Evolutionary conservation across 768 basidiomycete species (phyloP).

Genomic region (Auricularia sp.): DNA sequence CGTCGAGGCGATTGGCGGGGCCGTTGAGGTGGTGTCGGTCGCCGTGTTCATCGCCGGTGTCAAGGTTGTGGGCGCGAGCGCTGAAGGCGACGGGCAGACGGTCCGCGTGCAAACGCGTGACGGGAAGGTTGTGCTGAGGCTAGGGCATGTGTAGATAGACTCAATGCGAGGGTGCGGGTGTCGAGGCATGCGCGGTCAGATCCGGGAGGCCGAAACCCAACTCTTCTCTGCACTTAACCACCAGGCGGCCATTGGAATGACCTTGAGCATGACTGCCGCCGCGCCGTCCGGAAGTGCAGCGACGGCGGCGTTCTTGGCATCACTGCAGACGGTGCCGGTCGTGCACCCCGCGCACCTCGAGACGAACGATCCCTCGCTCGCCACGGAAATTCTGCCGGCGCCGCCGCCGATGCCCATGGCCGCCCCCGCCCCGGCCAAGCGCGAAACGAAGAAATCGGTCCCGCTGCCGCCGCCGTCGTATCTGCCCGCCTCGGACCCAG

Average conservation of each 20-base stretch:
- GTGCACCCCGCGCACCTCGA: conserved; percentile 73
- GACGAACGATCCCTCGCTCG: conserved; percentile 61
- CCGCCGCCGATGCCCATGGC: conserved; percentile 65
- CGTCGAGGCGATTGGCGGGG: conserved; percentile 13
- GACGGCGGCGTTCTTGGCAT: conserved; percentile 53
- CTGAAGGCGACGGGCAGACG: background rate
- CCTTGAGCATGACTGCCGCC: background rate
- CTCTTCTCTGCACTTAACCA: background rate
- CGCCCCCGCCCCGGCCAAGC: conserved; percentile 61
- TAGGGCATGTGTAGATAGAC: background rate
- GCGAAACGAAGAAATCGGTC: conserved; percentile 31
- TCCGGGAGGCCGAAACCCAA: background rate
- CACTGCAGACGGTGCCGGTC: conserved; percentile 55
- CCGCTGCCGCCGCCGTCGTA: conserved; percentile 36
- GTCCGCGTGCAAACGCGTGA: background rate
- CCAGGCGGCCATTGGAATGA: background rate
- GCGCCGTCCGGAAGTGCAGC: conserved; percentile 18
- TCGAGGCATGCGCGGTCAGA: background rate
- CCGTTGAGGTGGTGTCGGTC: conserved; percentile 3
- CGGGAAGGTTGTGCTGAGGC: background rate
- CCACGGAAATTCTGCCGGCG: conserved; percentile 84
- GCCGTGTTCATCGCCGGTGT: background rate
- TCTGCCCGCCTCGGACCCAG: conserved; percentile 75
- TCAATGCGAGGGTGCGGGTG: background rate
- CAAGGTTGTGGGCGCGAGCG: background rate